Evolutionary conservation across 2,329 filamentous ascomycete genomes (phyloP).

Genomic region (Neobulgaria alba): DNA sequence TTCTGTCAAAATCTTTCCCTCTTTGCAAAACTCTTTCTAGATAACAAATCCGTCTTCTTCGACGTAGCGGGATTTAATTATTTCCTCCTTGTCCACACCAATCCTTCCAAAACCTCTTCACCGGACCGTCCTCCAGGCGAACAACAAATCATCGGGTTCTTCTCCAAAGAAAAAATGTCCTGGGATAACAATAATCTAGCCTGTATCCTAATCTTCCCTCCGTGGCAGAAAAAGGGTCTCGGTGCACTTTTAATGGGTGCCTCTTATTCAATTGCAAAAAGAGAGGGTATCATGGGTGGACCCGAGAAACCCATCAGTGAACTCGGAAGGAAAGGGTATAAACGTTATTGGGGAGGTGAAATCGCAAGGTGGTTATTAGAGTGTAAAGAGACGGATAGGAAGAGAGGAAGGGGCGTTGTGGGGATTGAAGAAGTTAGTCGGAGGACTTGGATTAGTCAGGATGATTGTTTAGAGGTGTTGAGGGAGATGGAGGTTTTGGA

Average conservation of each 20-base stretch:
- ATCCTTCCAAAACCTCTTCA: constrained; percentile 37
- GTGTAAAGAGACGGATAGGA: constrained; percentile 16
- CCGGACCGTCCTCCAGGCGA: constrained; percentile 32
- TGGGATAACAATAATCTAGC: constrained; percentile 99
- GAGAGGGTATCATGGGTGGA: constrained; percentile 77
- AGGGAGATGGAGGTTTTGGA: constrained; percentile 70
- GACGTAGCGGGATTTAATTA: constrained; percentile 92
- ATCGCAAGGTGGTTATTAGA: constrained; percentile 61
- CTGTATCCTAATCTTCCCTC: constrained; percentile 91
- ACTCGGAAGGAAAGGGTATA: constrained; percentile 74
- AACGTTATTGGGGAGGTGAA: constrained; percentile 77
- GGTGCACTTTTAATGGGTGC: constrained; percentile 86
- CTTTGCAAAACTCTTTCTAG: constrained; percentile 94
- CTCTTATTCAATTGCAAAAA: constrained; percentile 82
- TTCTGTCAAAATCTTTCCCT: constrained; percentile 94
- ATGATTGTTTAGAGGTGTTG: constrained; percentile 73
- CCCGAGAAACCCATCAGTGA: constrained; percentile 91
- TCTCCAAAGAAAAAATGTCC: constrained; percentile 96
- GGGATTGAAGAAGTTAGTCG: constrained; percentile 65
- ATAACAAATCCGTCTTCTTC: constrained; percentile 98
- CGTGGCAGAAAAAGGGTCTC: constrained; percentile 85
- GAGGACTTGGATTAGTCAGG: constrained; percentile 73
- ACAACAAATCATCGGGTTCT: constrained; percentile 79
- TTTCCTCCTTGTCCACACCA: constrained; percentile 76
- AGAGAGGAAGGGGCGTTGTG: constrained; percentile 35